Base-by-base conservation (phyloP, 2,329 filamentous ascomycete genomes). In the Neobulgaria alba region DNA sequence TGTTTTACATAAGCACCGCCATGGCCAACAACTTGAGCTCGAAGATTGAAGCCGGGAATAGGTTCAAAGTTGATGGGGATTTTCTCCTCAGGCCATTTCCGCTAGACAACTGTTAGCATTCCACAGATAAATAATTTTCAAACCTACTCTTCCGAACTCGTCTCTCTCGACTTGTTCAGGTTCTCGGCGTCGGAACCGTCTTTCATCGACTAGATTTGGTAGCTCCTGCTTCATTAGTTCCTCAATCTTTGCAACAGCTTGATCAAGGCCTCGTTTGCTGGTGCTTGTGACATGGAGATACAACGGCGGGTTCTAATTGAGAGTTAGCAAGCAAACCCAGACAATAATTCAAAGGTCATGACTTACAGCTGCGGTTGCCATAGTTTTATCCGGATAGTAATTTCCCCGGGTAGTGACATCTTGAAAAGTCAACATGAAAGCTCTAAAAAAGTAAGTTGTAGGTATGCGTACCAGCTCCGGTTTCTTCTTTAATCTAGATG, bases 401-500 rank as follows among this genome's bases (percentile, higher is more conserved):
- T 81, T 90, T 67, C 92, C 92, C 61, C 90, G 83, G 45, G 90
- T 96, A 36, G 92, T 98, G 73, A 98, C 87, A 89, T 98, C 92
- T 96, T 88, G 66, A 67, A 61, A 63, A 59, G 70, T 77, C 69
- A 78, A 77, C 61, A 65, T 75, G 68, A 65, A 65, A 63, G 58
- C 49, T 59, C 49, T 54, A 47, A 56, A 60, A 58, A 49, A 34
- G 49, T 57, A 58, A 57, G 48, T 57, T 62, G 64, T 65, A 68
- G 66, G 67, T 69, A 63, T 68, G 78, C 89, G 81, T 98, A 98
- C 92, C 92, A 75, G 92, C 90, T 76, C 92, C 92, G 81, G 90
- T 96, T 61, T 95, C 87, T 72, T 95, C 90, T 82, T 95, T 94
- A 61, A 98, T 98, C 92, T 98, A 89, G 59, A 85, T 84, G 67